Evolutionary conservation across 2,329 filamentous ascomycete species (phyloP).

Genomic region (Thermothelomyces thermophilus): DNA sequence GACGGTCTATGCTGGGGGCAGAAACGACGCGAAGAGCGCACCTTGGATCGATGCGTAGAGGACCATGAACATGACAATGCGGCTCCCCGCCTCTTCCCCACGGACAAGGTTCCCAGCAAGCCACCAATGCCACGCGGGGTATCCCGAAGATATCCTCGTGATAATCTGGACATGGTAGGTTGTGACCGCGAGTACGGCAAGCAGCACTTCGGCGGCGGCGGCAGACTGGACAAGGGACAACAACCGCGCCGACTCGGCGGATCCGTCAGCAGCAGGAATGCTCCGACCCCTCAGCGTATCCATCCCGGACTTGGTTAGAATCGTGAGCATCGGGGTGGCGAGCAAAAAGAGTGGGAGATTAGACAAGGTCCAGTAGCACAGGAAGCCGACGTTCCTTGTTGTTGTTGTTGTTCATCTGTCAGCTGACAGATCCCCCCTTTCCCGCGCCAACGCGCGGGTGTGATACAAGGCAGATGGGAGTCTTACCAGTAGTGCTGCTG

Average conservation of each 20-base stretch:
- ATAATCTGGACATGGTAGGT: conserved; percentile 93
- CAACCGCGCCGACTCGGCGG: conserved; percentile 17
- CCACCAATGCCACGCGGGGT: conserved; percentile 85
- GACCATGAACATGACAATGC: conserved; percentile 60
- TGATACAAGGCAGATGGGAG: no score
- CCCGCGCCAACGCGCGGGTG: no score
- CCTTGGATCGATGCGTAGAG: conserved; percentile 81
- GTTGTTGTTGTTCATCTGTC: neutral
- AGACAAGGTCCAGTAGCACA: conserved; percentile 81
- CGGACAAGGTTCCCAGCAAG: conserved; percentile 48
- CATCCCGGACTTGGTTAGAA: conserved; percentile 58
- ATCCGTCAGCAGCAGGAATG: neutral
- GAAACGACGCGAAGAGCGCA: conserved; percentile 77
- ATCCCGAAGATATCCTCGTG: conserved; percentile 79
- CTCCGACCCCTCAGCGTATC: conserved; percentile 25
- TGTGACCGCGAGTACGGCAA: conserved; percentile 66
- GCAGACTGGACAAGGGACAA: conserved; percentile 45
- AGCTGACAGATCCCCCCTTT: no score
- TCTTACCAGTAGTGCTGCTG: conserved; percentile 84
- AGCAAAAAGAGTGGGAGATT: conserved; percentile 86
- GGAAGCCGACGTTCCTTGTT: conserved; percentile 74
- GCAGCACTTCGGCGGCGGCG: conserved; percentile 63
- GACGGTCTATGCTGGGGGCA: conserved; percentile 67
- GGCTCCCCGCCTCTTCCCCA: conserved; percentile 26
- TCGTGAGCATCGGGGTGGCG: conserved; percentile 65